Conservation (phyloP, 768 basidiomycete species). For the Astraeus odoratus region DNA sequence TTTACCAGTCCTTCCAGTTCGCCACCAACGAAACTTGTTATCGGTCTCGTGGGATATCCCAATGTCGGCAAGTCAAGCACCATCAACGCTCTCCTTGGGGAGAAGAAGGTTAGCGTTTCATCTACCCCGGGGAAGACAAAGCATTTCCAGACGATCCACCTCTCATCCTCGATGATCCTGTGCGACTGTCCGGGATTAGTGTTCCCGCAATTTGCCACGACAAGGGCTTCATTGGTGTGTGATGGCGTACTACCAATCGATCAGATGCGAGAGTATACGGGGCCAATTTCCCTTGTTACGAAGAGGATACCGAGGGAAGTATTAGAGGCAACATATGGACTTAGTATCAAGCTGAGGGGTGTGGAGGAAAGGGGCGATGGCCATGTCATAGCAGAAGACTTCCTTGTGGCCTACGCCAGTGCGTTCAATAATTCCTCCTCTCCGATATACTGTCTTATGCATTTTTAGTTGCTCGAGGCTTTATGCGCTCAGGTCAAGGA, state of each 20-base stretch:
- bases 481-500: conserved; percentile 88
- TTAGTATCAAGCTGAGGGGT: conserved; percentile 57
- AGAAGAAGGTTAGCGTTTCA: conserved; percentile 97
- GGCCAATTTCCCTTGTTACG: conserved; percentile 71
- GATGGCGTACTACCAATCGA: conserved; percentile 97
- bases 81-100: conserved; percentile 92
- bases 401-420: conserved; percentile 92
- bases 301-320: conserved; percentile 75
- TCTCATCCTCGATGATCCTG: conserved; percentile 80
- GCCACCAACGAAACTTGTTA: conserved; percentile 56
- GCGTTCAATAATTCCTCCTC: conserved; percentile 28
- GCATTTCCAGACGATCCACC: conserved; percentile 95
- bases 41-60: conserved; percentile 95
- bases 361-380: conserved; percentile 85
- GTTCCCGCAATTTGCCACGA: conserved; percentile 97
- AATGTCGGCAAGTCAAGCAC: conserved; percentile 99
- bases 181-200: conserved; percentile 98
- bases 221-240: conserved; percentile 91
- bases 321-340: conserved; percentile 86
- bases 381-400: conserved; percentile 63
- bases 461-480: conserved; percentile 79
- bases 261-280: conserved; percentile 90
- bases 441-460: conserved; percentile 11
- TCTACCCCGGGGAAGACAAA: conserved; percentile 98
- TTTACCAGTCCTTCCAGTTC: conserved; percentile 56